Evolutionary conservation across 192 early-diverging fungal genomes (phyloP).

Genomic region (Kickxella alabastrina): DNA sequence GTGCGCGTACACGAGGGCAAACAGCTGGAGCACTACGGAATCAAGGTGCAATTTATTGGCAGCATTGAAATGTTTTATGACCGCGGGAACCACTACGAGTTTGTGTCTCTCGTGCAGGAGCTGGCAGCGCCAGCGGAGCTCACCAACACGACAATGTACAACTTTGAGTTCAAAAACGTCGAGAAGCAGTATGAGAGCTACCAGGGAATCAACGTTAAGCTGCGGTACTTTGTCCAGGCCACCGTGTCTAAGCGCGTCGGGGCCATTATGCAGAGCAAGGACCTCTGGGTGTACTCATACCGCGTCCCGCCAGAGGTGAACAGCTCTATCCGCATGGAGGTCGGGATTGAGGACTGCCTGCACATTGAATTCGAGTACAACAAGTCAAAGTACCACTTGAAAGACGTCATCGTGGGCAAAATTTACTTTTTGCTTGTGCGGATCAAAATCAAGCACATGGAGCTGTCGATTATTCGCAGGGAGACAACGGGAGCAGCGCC

Average conservation of each 20-base stretch:
- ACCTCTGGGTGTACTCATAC: constrained; percentile 99
- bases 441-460: constrained; percentile 99
- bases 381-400: constrained; percentile 96
- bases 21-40: constrained; percentile 94
- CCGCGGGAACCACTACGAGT: constrained; percentile 92
- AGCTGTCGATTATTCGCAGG: constrained; percentile 94
- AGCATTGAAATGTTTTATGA: constrained; percentile 96
- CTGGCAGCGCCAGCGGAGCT: constrained; percentile 93
- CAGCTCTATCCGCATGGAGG: constrained; percentile 99
- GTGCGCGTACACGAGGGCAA: constrained; percentile 73
- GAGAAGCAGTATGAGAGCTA: constrained; percentile 99
- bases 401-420: constrained; percentile 99
- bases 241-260: constrained; percentile 82
- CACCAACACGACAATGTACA: constrained; percentile 70
- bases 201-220: constrained; percentile 96
- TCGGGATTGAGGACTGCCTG: constrained; percentile 98
- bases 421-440: constrained; percentile 98
- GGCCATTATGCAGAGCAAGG: constrained; percentile 86
- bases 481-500: constrained; percentile 96
- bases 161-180: constrained; percentile 99
- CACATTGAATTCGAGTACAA: constrained; percentile 99
- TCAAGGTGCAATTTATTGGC: constrained; percentile 99
- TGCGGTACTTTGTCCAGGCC: constrained; percentile 95
- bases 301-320: constrained; percentile 81
- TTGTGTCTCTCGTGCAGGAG: constrained; percentile 89